A percentile compares a stretch with the other conserved stretches of the same genome.
Conservation (phyloP, 352 stramenopile species). For the Globisporangium megalacanthum region DNA sequence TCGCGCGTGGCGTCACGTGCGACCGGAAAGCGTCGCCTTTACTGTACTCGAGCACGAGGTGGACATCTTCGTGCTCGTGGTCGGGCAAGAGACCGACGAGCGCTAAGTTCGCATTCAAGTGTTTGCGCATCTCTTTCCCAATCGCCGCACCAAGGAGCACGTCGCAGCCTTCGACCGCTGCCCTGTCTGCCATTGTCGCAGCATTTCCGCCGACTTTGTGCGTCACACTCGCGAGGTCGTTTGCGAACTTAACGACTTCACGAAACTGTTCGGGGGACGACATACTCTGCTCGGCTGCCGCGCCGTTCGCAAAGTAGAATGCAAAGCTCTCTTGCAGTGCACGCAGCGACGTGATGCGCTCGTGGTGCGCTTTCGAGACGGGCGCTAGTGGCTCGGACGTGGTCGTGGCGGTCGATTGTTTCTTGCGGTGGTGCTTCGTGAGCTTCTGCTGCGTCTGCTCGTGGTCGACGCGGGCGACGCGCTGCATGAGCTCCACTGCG, state of each 20-base stretch:
- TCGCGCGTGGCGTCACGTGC: constrained; percentile 61
- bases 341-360: constrained; percentile 57
- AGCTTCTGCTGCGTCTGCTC: constrained; percentile 37
- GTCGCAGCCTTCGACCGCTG: constrained; percentile 55
- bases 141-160: constrained; percentile 74
- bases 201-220: constrained; percentile 74
- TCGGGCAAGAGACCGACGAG: constrained; percentile 59
- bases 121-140: constrained; percentile 65
- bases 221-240: constrained; percentile 48
- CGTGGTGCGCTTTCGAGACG: constrained; percentile 54
- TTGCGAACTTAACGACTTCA: constrained; percentile 62
- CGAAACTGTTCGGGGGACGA: constrained; percentile 68
- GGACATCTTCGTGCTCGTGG: constrained; percentile 65
- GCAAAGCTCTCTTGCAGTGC: constrained; percentile 77
- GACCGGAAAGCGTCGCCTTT: constrained; percentile 59
- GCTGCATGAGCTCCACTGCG: constrained; percentile 69
- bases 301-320: constrained; percentile 78
- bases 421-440: constrained; percentile 18
- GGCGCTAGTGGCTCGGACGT: background rate
- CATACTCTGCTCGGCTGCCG: constrained; percentile 81
- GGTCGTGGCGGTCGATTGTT: constrained; percentile 7
- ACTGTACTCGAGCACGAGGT: constrained; percentile 75
- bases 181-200: constrained; percentile 72
- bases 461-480: constrained; percentile 38
- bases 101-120: constrained; percentile 59